phyloP scores from a whole-genome alignment of 495 filamentous ascomycete species.

The Daldinia childiae region DNA sequence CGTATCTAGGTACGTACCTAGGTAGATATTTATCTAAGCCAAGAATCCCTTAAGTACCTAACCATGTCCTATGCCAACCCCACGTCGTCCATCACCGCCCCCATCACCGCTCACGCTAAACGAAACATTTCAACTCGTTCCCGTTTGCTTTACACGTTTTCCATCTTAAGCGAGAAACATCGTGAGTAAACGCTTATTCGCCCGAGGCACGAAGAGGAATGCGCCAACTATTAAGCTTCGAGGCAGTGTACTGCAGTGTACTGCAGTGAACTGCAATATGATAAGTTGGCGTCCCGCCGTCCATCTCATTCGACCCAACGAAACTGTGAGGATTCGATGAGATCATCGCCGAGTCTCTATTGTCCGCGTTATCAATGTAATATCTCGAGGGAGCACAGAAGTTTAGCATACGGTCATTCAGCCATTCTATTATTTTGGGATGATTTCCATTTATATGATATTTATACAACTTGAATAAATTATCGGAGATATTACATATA shows the following conservation, averaged over 20 bases:
- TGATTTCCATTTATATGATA: background rate
- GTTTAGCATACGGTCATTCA: background rate
- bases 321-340: slow-evolving; percentile 11
- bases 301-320: slow-evolving; percentile 10
- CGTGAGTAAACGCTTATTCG: slow-evolving; percentile 6
- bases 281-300: slow-evolving; percentile 8
- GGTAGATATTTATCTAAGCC: too few species aligned
- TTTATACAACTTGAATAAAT: background rate
- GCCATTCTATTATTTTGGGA: background rate
- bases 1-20: too few species aligned
- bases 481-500: slow-evolving; percentile 1
- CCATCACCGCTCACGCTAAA: slow-evolving; percentile 1
- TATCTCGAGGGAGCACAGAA: background rate
- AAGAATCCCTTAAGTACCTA: too few species aligned
- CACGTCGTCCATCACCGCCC: background rate
- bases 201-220: background rate
- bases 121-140: slow-evolving; percentile 12
- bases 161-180: slow-evolving; percentile 14
- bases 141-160: slow-evolving; percentile 3
- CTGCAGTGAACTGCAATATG: slow-evolving; percentile 15
- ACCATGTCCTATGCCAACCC: slow-evolving; percentile 3
- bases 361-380: background rate
- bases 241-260: slow-evolving; percentile 16
- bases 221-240: slow-evolving; percentile 7
- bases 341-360: slow-evolving; percentile 16